Base-by-base conservation (phyloP, 345 rosid species). In the Zanthoxylum bungeanum region DNA sequence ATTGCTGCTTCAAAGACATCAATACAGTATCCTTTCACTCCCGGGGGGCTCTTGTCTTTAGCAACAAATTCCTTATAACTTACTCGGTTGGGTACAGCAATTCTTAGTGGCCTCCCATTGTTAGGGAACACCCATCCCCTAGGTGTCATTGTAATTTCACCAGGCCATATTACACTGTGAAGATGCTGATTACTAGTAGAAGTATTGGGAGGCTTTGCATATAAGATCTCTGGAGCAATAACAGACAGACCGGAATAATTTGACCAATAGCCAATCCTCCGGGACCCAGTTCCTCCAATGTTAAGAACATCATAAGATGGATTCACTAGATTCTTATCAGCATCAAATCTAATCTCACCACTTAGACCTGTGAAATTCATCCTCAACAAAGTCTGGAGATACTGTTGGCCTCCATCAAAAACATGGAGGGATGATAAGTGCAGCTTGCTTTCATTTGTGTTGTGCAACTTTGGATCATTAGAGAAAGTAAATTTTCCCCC, bases 1-100 rank as follows among this genome's bases (percentile, higher is more conserved):
- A 95, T 53, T 6, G 98, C 99, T 40, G 93, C 90, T 81, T 95
- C 99, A 74, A 95, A 95, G 57, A 95, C 85, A 77, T 95, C 99
- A 14, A 95, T 89, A 72, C 97, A 87, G 73, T 74, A 92, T 76
- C 99, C 99, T 80, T 66, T 82, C 74, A 87, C 93, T 59, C 99
- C 92, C 3, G 78, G 95, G 3, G 97, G 87, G 57, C 75, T 72
- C 9, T 70, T 79, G 64, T 92, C 98, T 77, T 78, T 85, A 6
- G 80, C 64, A 55, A 74, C 88, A 77, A 82, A 86, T 73, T 90
- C 82, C 69, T 75, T 75, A 69, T 77, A 94, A 80, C 84, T 78
- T 61, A 83, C 85, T 30, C 98, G 88, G 80, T 92, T 60, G 27
- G 98, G 98, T 69, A 94, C 97, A 0, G 81, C 91, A 56, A 92